phyloP scores from a whole-genome alignment of 257 asterid species.

The Rauvolfia tetraphylla region DNA sequence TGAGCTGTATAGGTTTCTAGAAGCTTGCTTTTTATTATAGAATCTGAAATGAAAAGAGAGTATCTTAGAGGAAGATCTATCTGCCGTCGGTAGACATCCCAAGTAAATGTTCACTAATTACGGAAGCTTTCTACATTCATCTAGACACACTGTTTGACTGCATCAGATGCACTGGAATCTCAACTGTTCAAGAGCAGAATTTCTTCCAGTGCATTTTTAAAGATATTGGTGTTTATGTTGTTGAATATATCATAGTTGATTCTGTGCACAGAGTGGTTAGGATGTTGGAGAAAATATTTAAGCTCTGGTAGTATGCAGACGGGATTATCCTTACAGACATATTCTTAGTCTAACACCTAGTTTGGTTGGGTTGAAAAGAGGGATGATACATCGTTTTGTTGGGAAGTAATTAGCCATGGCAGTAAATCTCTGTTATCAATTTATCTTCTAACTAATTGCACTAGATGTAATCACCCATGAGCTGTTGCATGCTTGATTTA shows the following conservation, averaged over 20 bases:
- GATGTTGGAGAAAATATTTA: background rate
- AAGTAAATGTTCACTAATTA: background rate
- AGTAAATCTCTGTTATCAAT: background rate
- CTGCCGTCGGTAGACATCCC: background rate
- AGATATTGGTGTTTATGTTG: no score
- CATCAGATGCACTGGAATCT: background rate
- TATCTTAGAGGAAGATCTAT: background rate
- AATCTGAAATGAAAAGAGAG: background rate
- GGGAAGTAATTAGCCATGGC: no score
- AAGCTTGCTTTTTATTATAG: background rate
- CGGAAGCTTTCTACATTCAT: background rate
- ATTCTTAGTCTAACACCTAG: no score
- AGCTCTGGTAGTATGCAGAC: background rate
- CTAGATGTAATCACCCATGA: background rate
- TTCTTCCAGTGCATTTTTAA: background rate
- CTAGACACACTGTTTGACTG: background rate
- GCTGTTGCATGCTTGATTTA: slow-evolving; percentile 1
- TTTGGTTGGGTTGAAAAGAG: no score
- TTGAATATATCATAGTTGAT: no score
- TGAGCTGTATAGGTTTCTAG: background rate
- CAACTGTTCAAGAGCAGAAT: background rate
- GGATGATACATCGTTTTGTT: no score
- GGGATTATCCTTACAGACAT: background rate
- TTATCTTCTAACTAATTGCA: background rate
- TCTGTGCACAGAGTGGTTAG: background rate